phyloP scores from a whole-genome alignment of 495 filamentous ascomycete genomes.

The Penicillium malachiteum region DNA sequence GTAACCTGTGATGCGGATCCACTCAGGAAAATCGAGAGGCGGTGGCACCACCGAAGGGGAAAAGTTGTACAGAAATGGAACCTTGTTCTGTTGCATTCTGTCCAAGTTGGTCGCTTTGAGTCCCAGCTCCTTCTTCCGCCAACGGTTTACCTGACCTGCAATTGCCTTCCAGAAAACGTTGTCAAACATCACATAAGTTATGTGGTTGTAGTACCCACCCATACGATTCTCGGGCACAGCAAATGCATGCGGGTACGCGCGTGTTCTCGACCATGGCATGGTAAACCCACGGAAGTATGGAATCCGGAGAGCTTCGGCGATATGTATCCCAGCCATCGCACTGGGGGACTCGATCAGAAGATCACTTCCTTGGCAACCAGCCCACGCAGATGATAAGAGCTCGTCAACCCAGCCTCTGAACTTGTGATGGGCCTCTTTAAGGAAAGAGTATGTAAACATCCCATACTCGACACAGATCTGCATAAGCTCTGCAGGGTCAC shows the following conservation, averaged over 20 bases:
- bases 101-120: slow-evolving; percentile 80
- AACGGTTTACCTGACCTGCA: slow-evolving; percentile 86
- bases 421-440: slow-evolving; percentile 81
- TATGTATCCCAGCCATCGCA: slow-evolving; percentile 97
- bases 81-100: slow-evolving; percentile 93
- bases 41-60: slow-evolving; percentile 88
- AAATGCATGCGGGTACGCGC: slow-evolving; percentile 96
- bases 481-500: slow-evolving; percentile 94
- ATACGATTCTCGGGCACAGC: slow-evolving; percentile 91
- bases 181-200: slow-evolving; percentile 97
- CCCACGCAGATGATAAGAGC: slow-evolving; percentile 80
- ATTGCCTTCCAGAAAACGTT: slow-evolving; percentile 95
- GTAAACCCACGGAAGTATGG: slow-evolving; percentile 98
- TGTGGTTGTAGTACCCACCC: slow-evolving; percentile 91
- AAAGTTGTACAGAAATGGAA: slow-evolving; percentile 97
- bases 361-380: slow-evolving; percentile 81
- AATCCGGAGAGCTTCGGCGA: slow-evolving; percentile 91
- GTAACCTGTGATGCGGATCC: slow-evolving; percentile 95
- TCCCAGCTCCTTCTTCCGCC: slow-evolving; percentile 77
- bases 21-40: slow-evolving; percentile 93
- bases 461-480: slow-evolving; percentile 93
- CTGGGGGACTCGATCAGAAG: slow-evolving; percentile 93
- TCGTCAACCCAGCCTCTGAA: slow-evolving; percentile 95
- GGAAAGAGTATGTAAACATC: slow-evolving; percentile 92
- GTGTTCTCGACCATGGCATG: slow-evolving; percentile 97